phyloP scores from a whole-genome alignment of 805 yeast species.

The Hanseniaspora vineae region DNA sequence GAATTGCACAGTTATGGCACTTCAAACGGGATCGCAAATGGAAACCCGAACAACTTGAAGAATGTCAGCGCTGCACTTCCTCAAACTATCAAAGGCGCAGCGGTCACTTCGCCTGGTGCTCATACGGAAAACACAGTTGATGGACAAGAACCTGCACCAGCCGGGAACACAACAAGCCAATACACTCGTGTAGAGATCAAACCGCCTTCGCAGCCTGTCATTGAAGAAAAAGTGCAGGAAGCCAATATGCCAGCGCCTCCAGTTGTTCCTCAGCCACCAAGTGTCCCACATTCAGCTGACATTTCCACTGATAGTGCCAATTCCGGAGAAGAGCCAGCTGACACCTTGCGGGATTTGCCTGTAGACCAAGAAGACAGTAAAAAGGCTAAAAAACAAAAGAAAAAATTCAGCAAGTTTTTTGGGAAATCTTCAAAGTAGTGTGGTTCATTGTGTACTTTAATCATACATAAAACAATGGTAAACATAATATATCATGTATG shows the following conservation, averaged over 20 bases:
- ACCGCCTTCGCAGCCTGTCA: background rate
- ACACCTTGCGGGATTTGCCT: background rate
- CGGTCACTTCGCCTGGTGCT: too few species aligned
- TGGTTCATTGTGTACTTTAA: background rate
- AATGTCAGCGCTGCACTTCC: too few species aligned
- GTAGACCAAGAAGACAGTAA: background rate
- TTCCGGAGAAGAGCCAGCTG: background rate
- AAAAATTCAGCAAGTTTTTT: constrained; percentile 2
- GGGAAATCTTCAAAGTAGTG: constrained; percentile 1
- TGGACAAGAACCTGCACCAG: too few species aligned
- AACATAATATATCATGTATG: too few species aligned
- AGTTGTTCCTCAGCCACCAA: too few species aligned
- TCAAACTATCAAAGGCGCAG: too few species aligned
- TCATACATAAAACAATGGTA: too few species aligned
- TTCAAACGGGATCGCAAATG: background rate
- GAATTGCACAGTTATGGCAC: background rate
- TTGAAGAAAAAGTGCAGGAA: background rate
- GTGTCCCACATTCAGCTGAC: background rate
- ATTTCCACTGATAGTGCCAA: background rate
- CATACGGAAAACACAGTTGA: too few species aligned
- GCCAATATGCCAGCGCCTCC: background rate
- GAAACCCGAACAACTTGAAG: too few species aligned
- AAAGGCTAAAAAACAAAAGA: background rate
- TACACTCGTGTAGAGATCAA: background rate
- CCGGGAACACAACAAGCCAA: background rate